Base-by-base conservation (phyloP, 371 early-diverging fungal genomes). In the Mortierella sp. region DNA sequence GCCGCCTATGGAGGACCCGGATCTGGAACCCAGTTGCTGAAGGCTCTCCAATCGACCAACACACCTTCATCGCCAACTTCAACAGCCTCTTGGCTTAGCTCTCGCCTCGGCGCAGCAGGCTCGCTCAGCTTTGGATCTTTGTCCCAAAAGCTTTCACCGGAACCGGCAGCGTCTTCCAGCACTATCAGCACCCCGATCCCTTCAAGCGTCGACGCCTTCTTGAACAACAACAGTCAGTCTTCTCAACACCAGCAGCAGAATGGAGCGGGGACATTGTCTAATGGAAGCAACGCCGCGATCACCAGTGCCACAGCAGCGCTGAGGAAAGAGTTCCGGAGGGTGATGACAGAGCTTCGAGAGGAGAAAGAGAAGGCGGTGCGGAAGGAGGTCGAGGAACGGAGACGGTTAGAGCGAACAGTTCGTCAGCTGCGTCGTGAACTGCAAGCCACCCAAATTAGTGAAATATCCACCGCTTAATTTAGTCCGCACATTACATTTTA, bases 281-380 rank as follows among this genome's bases (percentile, higher is more conserved):
- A 38, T 11, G 63, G 71, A 18, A 76, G 56, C 54, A 76, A 63
- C 43, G 56, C 71, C 5, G 54, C 72, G 21, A 75, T 86, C 11
- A 75, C 82, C 1, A 76, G 80, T 18, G 87, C 89, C 1, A 92
- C 90, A 0, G 83, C 89, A 41, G 89, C 92, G 0, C 73, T 93
- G 65, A 82, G 92, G 32, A 91, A 89, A 72, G 93, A 93, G 70
- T 93, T 93, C 81, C 76, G 93, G 48, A 82, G 90, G 21, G 83
- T 92, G 71, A 92, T 93, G 90, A 78, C 84, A 6, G 85, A 87
- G 43, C 81, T 90, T 2, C 90, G 91, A 49, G 81, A 84, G 27
- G 90, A 90, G 24, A 92, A 93, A 54, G 82, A 83, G 43, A 81
- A 83, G 76, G 85, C 79, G 7, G 76, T 93, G 10, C 79, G 89